Evolutionary conservation across 371 early-diverging fungal genomes (phyloP).

Genomic region (Saksenaea vasiformis): DNA sequence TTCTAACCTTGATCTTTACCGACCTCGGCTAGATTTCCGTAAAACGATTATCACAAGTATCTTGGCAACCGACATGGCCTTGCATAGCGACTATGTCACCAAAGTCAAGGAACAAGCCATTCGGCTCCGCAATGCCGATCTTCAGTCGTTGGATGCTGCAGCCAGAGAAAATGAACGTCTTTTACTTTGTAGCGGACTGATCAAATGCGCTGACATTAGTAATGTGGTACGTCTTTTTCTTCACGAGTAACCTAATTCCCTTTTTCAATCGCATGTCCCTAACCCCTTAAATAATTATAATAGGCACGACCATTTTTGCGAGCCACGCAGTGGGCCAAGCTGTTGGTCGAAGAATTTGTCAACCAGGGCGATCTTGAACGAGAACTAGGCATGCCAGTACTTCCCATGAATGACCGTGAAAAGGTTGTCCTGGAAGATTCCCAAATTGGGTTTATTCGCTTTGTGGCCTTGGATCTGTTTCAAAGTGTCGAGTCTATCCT

Average conservation of each 20-base stretch:
- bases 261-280: neutral
- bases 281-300: neutral
- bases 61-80: slow-evolving; percentile 80
- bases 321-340: slow-evolving; percentile 54
- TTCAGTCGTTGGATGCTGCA: slow-evolving; percentile 8
- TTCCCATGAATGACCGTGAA: slow-evolving; percentile 54
- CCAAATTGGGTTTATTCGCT: slow-evolving; percentile 68
- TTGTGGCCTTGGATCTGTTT: slow-evolving; percentile 68
- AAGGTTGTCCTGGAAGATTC: slow-evolving; percentile 52
- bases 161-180: slow-evolving; percentile 46
- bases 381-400: slow-evolving; percentile 54
- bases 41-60: slow-evolving; percentile 68
- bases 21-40: slow-evolving; percentile 55
- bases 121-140: slow-evolving; percentile 28
- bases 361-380: slow-evolving; percentile 65
- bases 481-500: slow-evolving; percentile 38
- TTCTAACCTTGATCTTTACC: neutral
- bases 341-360: slow-evolving; percentile 57
- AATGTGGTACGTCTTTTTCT: slow-evolving; percentile 58
- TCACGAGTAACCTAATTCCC: neutral
- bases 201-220: slow-evolving; percentile 83
- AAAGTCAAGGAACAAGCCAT: slow-evolving; percentile 63
- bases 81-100: slow-evolving; percentile 73
- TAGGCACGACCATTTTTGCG: slow-evolving; percentile 59
- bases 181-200: slow-evolving; percentile 63